Evolutionary conservation across 768 basidiomycete species (phyloP), one percentile per base, ranked within the genome.

Genomic region (Psilocybe cyanescens): DNA sequence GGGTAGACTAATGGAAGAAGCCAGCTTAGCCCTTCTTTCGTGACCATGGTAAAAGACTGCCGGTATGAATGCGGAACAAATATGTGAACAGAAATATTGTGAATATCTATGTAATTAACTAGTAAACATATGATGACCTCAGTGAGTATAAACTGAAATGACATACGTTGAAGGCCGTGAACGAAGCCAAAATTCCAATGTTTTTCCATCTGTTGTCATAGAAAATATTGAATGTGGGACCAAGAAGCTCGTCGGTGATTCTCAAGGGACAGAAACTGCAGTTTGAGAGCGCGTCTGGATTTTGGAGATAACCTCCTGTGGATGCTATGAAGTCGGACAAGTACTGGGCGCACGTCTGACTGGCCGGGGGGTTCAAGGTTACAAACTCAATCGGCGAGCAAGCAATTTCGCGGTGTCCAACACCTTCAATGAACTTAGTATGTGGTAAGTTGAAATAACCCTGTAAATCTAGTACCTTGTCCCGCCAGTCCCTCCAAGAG

Each of bases 241-340:
- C 68, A 31, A 90, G 73, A 76, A 83, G 91, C 45, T 78, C 68
- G 70, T 92, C 86, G 1, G 89, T 85, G 0, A 79, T 79, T 14
- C 74, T 69, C 17, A 79, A 75, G 4, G 84, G 69, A 66, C 92
- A 94, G 71, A 83, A 88, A 28, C 77, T 55, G 69, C 89, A 91
- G 41, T 66, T 68, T 31, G 71, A 55, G 0, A 81, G 79, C 3
- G 86, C 83, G 24, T 78, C 70, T 1, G 83, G 78, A 61, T 88
- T 81, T 16, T 75, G 64, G 31, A 91, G 71, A 63, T 86, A 86
- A 5, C 88, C 88, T 0, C 88, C 84, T 2, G 78, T 75, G 0
- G 62, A 46, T 0, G 67, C 51, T 9, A 87, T 84, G 71, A 79
- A 91, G 0, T 75, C 65, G 19, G 70, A 54, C 70, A 88, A 72